phyloP scores from a whole-genome alignment of 2,329 filamentous ascomycete genomes.

The Paracoccidioides lutzii region DNA sequence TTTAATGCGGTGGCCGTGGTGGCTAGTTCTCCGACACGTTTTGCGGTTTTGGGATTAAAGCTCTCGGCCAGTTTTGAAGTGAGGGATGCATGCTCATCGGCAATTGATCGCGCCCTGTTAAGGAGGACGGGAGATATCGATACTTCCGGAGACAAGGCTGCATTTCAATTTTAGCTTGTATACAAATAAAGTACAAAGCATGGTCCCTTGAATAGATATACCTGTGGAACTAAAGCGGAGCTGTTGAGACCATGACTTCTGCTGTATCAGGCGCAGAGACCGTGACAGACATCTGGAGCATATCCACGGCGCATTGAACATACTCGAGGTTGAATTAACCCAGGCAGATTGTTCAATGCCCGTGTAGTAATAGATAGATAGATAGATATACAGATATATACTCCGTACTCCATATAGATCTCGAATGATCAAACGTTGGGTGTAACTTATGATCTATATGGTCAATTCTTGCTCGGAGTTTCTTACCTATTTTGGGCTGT shows the following conservation, averaged over 20 bases:
- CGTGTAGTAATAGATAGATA: not conserved
- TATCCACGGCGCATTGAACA: constrained; percentile 32
- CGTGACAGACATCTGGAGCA: constrained; percentile 37
- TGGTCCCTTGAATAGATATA: constrained; percentile 9
- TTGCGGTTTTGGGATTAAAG: constrained; percentile 45
- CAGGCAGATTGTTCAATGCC: not conserved
- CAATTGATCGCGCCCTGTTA: constrained; percentile 41
- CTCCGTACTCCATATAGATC: no score
- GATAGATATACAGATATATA: no score
- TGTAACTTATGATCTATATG: not conserved
- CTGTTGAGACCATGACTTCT: constrained; percentile 14
- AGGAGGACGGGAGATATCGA: constrained; percentile 43
- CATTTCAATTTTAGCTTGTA: not conserved
- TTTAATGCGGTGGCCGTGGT: constrained; percentile 40
- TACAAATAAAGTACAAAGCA: not conserved
- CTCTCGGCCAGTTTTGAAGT: constrained; percentile 39
- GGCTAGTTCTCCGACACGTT: constrained; percentile 44
- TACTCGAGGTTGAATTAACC: constrained; percentile 13
- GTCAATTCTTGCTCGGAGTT: not conserved
- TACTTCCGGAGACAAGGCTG: not conserved
- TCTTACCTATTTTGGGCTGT: not conserved
- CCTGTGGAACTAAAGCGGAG: constrained; percentile 17
- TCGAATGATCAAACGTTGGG: not conserved
- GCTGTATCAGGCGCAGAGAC: constrained; percentile 22
- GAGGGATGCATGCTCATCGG: constrained; percentile 43